Percentiles rank a stretch among this genome's conserved stretches.
phyloP scores from a whole-genome alignment of 2,329 filamentous ascomycete species.

The Exophiala sideris region DNA sequence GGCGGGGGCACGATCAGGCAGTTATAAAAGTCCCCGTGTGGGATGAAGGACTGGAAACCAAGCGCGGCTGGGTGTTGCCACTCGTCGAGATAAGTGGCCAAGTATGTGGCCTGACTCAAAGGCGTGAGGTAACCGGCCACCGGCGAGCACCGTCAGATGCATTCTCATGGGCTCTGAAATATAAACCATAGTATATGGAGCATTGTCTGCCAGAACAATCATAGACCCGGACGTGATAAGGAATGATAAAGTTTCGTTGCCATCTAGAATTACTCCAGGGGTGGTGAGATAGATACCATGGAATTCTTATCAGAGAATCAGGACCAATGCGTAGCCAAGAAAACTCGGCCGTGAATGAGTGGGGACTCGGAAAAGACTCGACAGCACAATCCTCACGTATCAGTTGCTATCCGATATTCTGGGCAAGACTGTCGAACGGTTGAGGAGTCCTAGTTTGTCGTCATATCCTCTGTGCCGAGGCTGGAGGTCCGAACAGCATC shows the following conservation, averaged over 20 bases:
- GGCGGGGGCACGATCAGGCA: background rate
- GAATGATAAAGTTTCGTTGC: background rate
- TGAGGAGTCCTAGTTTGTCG: background rate
- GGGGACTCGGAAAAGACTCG: background rate
- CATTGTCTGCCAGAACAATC: background rate
- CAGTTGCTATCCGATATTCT: background rate
- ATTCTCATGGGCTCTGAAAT: background rate
- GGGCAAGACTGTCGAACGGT: background rate
- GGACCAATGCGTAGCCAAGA: background rate
- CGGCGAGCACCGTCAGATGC: background rate
- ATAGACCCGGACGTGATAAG: background rate
- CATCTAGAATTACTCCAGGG: background rate
- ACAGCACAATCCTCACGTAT: background rate
- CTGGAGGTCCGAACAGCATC: no score
- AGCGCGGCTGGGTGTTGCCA: background rate
- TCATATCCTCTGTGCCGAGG: no score
- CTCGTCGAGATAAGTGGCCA: background rate
- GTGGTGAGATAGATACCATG: background rate
- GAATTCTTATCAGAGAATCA: background rate
- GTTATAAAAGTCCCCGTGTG: background rate
- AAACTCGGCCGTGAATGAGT: constrained; percentile 1
- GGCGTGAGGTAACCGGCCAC: background rate
- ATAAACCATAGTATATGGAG: background rate
- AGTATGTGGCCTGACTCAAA: background rate
- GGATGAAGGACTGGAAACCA: background rate